Base-by-base conservation (phyloP, 1,139 yeast genomes). In the Lodderomyces elongisporus region DNA sequence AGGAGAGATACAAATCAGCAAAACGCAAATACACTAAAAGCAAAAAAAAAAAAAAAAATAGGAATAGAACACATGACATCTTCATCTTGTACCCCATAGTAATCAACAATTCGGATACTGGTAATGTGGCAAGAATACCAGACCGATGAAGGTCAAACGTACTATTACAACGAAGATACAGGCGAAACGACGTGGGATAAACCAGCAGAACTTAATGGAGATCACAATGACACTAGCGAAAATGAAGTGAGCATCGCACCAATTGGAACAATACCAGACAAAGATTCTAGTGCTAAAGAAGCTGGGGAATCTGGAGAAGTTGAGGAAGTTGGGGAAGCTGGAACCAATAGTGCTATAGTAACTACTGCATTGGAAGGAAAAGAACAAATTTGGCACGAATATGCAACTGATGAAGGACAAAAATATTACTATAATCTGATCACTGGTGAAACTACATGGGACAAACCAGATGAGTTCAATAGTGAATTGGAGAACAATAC, bases 381-480 rank as follows among this genome's bases (percentile, higher is more conserved):
- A n/a, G n/a, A n/a, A n/a, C n/a, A n/a, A n/a, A n/a, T n/a, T n/a
- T 89, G 96, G 96, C 68, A 67, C 32, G 74, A 69, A 41, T 79
- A 68, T 34, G 58, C 63, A 2, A 77, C 91, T 0, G 85, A 82
- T 23, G 91, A 80, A 14, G 93, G 91, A 1, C 63, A 62, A 37
- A 63, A 63, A 23, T 89, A 88, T 55, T 89, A 85, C 62, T 82
- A 81, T 56, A 83, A 85, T 51, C 62, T 66, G 14, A 56, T 57
- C 14, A 75, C 89, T 0, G 74, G 77, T 3, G 79, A 79, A 47
- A 80, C 94, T 9, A 79, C 83, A 0, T 89, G 96, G 96, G 85
- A 79, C 17, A 55, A 73, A 15, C 96, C 96, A 0, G 62, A 52
- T 0, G 80, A 61, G 15, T 53, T 61, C 3, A 41, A 40, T 9